Evolutionary conservation across 257 asterid genomes (phyloP), one percentile per base, ranked within the genome.

Genomic region (Nicotiana obtusifolia): DNA sequence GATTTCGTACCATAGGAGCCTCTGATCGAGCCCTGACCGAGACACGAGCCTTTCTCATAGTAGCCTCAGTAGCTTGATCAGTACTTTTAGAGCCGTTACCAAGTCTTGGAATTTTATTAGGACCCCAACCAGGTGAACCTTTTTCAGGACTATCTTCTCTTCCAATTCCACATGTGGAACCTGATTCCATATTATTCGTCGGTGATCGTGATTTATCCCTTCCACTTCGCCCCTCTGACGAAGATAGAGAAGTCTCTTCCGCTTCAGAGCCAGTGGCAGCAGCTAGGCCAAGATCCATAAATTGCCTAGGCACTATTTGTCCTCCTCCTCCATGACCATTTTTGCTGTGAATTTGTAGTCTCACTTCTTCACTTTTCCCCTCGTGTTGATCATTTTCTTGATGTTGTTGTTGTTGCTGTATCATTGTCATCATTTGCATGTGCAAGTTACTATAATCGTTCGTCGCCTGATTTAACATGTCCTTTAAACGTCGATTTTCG

Each of bases 31-130:
- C 97, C 33, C 98, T 87, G 81, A 95, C 99, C 0, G 99, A 94
- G 35, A 95, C 99, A n/a, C 99, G 90, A 54, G 97, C 98, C 90
- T 94, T 95, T 86, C 98, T 90, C 97, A 95, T 94, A 5, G 97
- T 95, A 24, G 98, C 97, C 86, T 94, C 98, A 4, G 93, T 80
- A 4, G 97, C 90, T 81, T 94, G 99, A 87, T 95, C 99, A 26
- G 84, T 89, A 62, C 73, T 86, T 80, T 87, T 87, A 0, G 94
- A 78, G 7, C 87, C 57, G 52, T 83, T 84, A 41, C 68, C 80
- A 3, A 84, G 83, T 87, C 90, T 91, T 11, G 91, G 30, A 41
- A 83, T 85, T 90, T 94, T 91, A 81, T 85, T 90, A 2, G 97
- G 80, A 56, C 83, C 78, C 64, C 85, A 92, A 10, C 85, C 91